phyloP scores from a whole-genome alignment of 441 rosid genomes.

The Aleurites moluccanus region DNA sequence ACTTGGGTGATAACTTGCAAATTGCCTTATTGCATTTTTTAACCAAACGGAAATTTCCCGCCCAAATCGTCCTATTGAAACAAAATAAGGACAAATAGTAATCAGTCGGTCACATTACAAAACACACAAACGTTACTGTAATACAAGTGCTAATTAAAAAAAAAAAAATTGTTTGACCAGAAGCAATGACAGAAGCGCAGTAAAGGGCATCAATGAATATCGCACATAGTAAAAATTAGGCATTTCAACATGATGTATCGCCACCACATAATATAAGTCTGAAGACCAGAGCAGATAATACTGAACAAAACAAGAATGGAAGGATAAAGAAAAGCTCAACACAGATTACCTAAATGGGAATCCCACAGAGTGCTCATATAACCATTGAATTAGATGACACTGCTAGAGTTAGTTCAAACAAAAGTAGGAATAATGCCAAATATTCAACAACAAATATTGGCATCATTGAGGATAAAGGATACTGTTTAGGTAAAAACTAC shows the following conservation, averaged over 20 bases:
- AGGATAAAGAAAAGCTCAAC: background rate
- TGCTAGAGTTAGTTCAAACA: background rate
- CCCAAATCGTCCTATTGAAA: background rate
- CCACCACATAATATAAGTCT: background rate
- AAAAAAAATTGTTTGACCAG: background rate
- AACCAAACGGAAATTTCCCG: background rate
- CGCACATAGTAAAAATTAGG: background rate
- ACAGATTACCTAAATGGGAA: background rate
- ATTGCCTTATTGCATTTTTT: background rate
- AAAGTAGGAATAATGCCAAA: background rate
- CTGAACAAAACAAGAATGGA: background rate
- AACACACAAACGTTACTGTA: background rate
- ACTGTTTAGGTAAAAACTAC: background rate
- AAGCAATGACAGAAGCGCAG: background rate
- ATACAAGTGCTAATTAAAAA: background rate
- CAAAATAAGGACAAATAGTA: background rate
- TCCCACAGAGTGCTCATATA: background rate
- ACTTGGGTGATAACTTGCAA: background rate
- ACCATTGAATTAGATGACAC: background rate
- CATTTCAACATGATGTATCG: background rate
- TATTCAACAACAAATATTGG: background rate
- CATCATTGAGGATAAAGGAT: background rate
- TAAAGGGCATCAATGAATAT: background rate
- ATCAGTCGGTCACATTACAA: too few species aligned
- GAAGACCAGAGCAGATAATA: background rate